These are phyloP conservation scores for Neoscytalidium dimidiatum DNA, from an alignment of 2,329 filamentous ascomycete genomes.

Conservation along the genomic window DNA sequence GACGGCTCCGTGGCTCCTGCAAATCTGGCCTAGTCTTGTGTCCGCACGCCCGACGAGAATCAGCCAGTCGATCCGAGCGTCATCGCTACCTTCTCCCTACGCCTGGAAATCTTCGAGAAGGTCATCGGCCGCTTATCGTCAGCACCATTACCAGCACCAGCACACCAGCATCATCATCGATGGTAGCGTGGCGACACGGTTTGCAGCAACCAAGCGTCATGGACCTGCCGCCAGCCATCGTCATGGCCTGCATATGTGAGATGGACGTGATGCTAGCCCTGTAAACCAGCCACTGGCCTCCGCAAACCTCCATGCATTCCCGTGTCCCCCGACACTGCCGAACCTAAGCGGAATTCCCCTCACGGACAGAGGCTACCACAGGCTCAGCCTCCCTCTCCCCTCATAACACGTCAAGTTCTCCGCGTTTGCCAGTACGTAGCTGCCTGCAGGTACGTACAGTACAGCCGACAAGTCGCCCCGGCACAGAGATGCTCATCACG, in stretches of 20 bases:
- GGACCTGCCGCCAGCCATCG: not conserved
- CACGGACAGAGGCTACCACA: not conserved
- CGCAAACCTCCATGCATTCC: not conserved
- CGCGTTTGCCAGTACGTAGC: not conserved
- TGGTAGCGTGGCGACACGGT: not conserved
- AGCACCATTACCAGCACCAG: not conserved
- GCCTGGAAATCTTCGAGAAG: conserved; percentile 2
- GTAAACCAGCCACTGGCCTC: not conserved
- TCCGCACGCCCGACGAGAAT: not conserved
- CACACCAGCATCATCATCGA: not conserved
- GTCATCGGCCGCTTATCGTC: not conserved
- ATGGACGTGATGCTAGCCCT: conserved; percentile 3
- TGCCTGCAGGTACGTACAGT: not conserved
- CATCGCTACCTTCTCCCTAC: not conserved
- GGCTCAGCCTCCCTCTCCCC: not conserved
- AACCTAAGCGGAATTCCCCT: not conserved
- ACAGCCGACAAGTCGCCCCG: too few species aligned
- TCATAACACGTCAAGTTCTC: not conserved
- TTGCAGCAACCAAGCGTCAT: not conserved
- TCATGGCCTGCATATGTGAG: conserved; percentile 11
- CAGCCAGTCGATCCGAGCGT: not conserved
- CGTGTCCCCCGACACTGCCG: not conserved
- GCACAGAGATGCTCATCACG: not conserved
- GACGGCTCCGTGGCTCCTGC: not conserved
- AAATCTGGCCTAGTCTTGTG: too few species aligned